phyloP scores from a whole-genome alignment of 1,284 basidiomycete species.

The Cerioporus squamosus region DNA sequence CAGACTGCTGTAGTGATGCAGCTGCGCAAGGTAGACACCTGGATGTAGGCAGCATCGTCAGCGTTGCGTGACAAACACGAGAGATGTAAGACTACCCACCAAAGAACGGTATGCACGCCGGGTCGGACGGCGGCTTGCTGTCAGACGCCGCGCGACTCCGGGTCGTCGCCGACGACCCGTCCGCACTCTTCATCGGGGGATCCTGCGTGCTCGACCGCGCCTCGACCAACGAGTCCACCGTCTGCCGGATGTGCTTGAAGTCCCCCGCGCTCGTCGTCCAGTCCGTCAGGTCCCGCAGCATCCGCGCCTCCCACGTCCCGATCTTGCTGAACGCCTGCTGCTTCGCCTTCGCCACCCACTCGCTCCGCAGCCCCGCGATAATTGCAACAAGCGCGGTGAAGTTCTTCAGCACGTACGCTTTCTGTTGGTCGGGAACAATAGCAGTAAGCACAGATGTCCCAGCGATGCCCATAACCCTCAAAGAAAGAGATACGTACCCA shows the following conservation, averaged over 20 bases:
- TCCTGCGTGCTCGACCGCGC: conserved; percentile 59
- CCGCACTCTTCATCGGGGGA: conserved; percentile 51
- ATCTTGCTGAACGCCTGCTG: conserved; percentile 70
- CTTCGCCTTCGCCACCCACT: conserved; percentile 75
- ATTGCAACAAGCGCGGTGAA: conserved; percentile 85
- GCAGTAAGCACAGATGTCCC: not conserved
- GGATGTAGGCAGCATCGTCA: conserved; percentile 4
- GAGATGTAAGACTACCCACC: conserved; percentile 58
- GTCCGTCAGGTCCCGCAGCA: conserved; percentile 75
- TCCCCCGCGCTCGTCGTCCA: conserved; percentile 73
- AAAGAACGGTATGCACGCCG: conserved; percentile 78
- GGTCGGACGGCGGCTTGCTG: conserved; percentile 43
- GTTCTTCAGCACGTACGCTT: conserved; percentile 82
- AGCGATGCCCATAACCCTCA: not conserved
- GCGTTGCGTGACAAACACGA: too few species aligned
- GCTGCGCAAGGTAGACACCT: conserved; percentile 82
- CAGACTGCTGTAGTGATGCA: conserved; percentile 67
- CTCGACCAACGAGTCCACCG: conserved; percentile 68
- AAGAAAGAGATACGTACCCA: conserved; percentile 71
- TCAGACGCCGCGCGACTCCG: conserved; percentile 51
- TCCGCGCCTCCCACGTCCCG: conserved; percentile 74
- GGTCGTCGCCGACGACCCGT: conserved; percentile 40
- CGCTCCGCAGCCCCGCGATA: conserved; percentile 76
- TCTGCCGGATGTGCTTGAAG: conserved; percentile 76
- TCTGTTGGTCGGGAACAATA: conserved; percentile 57